Percentiles rank a stretch among this genome's conserved stretches.
Conservation (phyloP, 2,329 filamentous ascomycete species). For the Verticillium longisporum region DNA sequence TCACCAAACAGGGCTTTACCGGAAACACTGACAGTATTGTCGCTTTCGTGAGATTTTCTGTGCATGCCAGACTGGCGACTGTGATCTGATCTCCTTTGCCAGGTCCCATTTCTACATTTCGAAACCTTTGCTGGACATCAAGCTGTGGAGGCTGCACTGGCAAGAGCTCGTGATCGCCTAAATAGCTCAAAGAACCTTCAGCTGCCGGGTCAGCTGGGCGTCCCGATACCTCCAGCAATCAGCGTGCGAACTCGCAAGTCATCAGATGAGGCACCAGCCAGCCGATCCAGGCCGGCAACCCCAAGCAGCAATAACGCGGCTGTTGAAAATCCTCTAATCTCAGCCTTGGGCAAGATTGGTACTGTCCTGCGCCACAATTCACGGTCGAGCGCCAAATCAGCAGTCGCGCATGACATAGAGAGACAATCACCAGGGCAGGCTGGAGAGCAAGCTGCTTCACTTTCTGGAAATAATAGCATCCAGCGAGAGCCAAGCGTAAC, state of each 20-base stretch:
- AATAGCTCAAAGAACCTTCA: not conserved
- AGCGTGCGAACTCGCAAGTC: not conserved
- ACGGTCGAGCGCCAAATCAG: not conserved
- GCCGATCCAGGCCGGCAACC: not conserved
- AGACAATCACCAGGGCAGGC: too few species aligned
- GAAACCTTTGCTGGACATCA: constrained; percentile 2
- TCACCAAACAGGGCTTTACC: not conserved
- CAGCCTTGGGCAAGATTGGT: not conserved
- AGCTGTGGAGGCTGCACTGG: not conserved
- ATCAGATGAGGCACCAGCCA: not conserved
- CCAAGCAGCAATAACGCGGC: not conserved
- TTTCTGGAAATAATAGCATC: too few species aligned
- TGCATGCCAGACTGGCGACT: not conserved
- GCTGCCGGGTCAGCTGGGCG: not conserved
- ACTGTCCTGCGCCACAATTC: not conserved
- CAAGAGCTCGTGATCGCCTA: not conserved
- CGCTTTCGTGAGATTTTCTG: not conserved
- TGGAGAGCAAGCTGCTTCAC: too few species aligned
- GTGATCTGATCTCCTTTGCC: not conserved
- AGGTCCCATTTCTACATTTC: constrained; percentile 5
- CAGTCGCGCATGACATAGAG: too few species aligned
- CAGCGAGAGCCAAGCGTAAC: too few species aligned
- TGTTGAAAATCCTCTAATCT: too few species aligned
- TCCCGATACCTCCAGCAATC: not conserved
- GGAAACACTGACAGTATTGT: not conserved